Conservation (phyloP, 352 stramenopile genomes). For the Pythium aquatile region DNA sequence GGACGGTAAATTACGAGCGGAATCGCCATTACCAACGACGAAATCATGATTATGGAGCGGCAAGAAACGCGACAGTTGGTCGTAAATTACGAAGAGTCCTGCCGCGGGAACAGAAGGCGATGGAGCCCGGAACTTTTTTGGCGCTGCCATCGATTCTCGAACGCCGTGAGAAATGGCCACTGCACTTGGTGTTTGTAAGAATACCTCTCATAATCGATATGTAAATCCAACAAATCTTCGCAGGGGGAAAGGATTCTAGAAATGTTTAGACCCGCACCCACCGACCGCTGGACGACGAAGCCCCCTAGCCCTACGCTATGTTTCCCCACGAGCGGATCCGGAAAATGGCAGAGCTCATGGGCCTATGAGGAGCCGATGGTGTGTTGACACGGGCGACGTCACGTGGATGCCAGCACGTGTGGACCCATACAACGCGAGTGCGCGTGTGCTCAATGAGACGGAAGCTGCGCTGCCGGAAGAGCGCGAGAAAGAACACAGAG, state of each 20-base stretch:
- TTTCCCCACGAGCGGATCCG: background rate
- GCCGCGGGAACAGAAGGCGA: constrained; percentile 7
- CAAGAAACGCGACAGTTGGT: constrained; percentile 14
- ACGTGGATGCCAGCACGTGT: background rate
- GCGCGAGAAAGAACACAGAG: background rate
- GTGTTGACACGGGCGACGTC: constrained; percentile 21
- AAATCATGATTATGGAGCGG: constrained; percentile 11
- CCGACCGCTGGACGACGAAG: background rate
- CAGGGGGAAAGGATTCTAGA: constrained; percentile 7
- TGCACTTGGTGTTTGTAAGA: constrained; percentile 5
- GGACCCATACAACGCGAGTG: background rate
- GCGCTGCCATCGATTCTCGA: constrained; percentile 12
- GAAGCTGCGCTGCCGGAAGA: background rate
- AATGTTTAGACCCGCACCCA: background rate
- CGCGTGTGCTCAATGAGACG: no score
- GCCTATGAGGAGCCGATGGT: background rate
- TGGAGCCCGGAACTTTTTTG: constrained; percentile 9
- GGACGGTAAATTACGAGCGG: background rate
- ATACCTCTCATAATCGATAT: background rate
- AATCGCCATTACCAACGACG: background rate
- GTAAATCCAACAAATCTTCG: background rate
- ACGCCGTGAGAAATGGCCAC: constrained; percentile 13
- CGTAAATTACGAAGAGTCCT: constrained; percentile 14
- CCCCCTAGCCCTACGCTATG: constrained; percentile 7
- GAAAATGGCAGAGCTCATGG: background rate